Base-by-base conservation (phyloP, 306 rosid genomes). In the Vachellia pachyceras region DNA sequence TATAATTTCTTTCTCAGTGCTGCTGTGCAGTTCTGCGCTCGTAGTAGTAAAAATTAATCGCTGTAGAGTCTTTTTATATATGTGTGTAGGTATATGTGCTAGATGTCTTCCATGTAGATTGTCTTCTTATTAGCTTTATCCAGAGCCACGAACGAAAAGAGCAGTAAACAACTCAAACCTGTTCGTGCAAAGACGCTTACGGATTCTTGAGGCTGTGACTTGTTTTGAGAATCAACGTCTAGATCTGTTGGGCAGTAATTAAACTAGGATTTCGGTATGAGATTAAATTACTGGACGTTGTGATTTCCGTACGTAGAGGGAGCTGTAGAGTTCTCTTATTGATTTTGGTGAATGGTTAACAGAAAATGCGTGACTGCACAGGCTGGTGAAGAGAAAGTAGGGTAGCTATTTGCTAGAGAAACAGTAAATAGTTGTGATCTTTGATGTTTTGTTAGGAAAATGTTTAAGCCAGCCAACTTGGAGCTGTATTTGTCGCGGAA, bases 361-460 rank as follows among this genome's bases (percentile, higher is more conserved):
- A 79, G 68, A 64, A n/a, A 46, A 23, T 47, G 76, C 33, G 37
- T 60, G 78, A 82, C 2, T 77, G 45, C 83, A 83, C 87, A 81
- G 86, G 87, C 83, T 69, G 61, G 79, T 71, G 71, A 58, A 49
- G n/a, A 82, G 44, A 84, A 79, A 81, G 80, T 82, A 13, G 63
- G 25, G 37, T 63, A 73, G 76, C 46, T 45, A 2, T 42, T 14
- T 54, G 37, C 29, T 39, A 17, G 69, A n/a, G n/a, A n/a, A n/a
- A n/a, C n/a, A n/a, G n/a, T 14, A 25, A 69, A 37, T 8, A 33
- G 69, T 63, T 10, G 54, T 71, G 69, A 39, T 10, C 25, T 41
- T 45, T 52, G 61, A 2, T 35, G 42, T 40, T 15, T 66, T 68
- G 50, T 42, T 66, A 18, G 37, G 18, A 50, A 14, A 14, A 50